Base-by-base conservation (phyloP, 495 filamentous ascomycete species). In the Penicillium canariense region DNA sequence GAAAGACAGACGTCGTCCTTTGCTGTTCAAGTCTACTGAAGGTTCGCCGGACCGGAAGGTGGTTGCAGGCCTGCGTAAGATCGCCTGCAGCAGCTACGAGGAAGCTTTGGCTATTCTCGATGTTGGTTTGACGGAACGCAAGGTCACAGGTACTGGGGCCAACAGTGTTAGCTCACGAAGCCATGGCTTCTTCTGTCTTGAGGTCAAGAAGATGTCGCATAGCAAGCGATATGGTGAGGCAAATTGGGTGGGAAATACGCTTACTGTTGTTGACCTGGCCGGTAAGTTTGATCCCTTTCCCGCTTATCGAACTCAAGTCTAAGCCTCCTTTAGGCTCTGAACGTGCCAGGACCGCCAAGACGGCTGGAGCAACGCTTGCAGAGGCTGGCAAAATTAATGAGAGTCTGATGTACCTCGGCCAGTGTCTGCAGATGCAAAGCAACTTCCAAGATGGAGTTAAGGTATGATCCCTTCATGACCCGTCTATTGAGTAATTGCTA, bases 371-470 rank as follows among this genome's bases (percentile, higher is more conserved):
- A 0, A 96, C 92, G 1, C 81, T 98, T 2, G 91, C 87, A 0
- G 94, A 98, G 70, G 95, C 94, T 18, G 95, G 94, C 15, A 96
- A 96, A 69, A 98, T 98, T 62, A 98, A 98, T 65, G 91, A 96
- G 66, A 91, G 87, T 62, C 71, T 98, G 63, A 98, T 98, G 95
- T 97, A 96, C 68, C 83, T 98, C 1, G 94, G 94, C 1, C 95
- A 97, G 66, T 97, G 95, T 67, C 77, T 98, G 59, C 94, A 98
- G 68, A 90, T 96, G 85, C 95, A 97, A 70, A 90, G 85, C 54
- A 88, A 90, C 60, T 77, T 85, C 34, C 85, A 83, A 31, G 84
- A 83, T 54, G 83, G 84, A 47, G 81, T 81, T 50, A 94, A 90
- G 83, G 89, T 91, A 80, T 23, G 74, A 54, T 7, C 22, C 20